Base-by-base conservation (phyloP, 306 rosid species). In the Vicia sativa region DNA sequence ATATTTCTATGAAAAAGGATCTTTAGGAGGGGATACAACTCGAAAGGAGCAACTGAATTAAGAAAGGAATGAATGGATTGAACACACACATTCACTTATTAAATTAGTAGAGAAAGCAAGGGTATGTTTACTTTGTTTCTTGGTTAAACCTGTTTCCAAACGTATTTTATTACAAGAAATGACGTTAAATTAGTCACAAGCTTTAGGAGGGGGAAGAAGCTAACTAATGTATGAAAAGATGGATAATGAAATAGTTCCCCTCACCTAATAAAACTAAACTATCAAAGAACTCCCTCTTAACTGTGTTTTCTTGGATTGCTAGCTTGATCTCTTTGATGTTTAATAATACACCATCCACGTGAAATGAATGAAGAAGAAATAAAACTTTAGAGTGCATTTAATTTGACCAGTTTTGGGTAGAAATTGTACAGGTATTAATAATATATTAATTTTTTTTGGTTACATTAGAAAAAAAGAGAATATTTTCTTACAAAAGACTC, bases 1-100 rank as follows among this genome's bases (percentile, higher is more conserved):
- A 45, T 14, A n/a, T 56, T 29, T 67, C 38, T 14, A 25, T 31
- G 12, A 28, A 55, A 62, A 65, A 71, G 58, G 73, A 81, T 83
- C 81, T 83, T 81, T 83, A 26, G 52, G 84, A 63, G 79, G 46
- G 39, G 63, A 12, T 18, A 35, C 18, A 28, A 66, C 25, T 11
- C 14, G 23, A 0, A 16, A 38, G 21, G 28, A 52, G 21, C 38
- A 65, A 65, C 28, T 3, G 39, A 59, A 65, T 49, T 44, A 25
- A 46, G 50, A 37, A 16, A 15, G 35, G 42, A 35, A 38, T 34
- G 55, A 56, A 58, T 10, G 29, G 31, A 52, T 73, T 74, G 31
- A 64, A 42, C 26, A 31, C 13, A 29, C 13, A 19, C 35, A 3
- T 28, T 61, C 26, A 65, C 48, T 18, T 9, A 68, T 6, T 52